Percentiles rank a stretch among this genome's conserved stretches.
Conservation (phyloP, 768 basidiomycete genomes). For the Pisolithus orientalis region DNA sequence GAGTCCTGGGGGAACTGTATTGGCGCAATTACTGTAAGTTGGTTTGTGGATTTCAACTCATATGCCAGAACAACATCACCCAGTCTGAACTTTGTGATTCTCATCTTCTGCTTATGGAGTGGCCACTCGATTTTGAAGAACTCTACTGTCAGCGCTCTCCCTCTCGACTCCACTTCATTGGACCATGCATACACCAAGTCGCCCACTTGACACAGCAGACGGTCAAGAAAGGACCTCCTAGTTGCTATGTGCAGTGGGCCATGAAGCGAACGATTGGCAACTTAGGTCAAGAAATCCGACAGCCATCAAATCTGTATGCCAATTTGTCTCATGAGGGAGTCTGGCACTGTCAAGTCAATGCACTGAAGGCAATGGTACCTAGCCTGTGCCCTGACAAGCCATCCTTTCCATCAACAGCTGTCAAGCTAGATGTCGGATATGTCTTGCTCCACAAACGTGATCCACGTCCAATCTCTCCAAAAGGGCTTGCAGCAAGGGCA, state of each 20-base stretch:
- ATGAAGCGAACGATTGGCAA: too few relatives aligned
- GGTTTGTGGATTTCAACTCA: conserved; percentile 12
- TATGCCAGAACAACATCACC: conserved; percentile 13
- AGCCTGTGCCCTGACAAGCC: too few relatives aligned
- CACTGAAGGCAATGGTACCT: too few relatives aligned
- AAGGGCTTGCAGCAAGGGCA: neutral
- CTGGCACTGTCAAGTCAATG: too few relatives aligned
- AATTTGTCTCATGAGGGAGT: too few relatives aligned
- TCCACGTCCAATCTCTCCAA: too few relatives aligned
- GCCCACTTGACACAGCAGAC: conserved; percentile 20
- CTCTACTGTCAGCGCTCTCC: conserved; percentile 12
- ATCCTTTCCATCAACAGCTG: too few relatives aligned
- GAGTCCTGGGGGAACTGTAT: conserved; percentile 10
- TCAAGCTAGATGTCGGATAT: too few relatives aligned
- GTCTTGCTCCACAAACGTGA: too few relatives aligned
- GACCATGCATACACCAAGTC: conserved; percentile 21
- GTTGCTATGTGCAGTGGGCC: conserved; percentile 17
- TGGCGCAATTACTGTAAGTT: conserved; percentile 19
- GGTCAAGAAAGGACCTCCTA: conserved; percentile 15
- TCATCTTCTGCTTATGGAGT: conserved; percentile 11
- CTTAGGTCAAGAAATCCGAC: too few relatives aligned
- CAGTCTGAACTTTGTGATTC: conserved; percentile 10
- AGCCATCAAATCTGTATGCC: too few relatives aligned
- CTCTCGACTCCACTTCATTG: conserved; percentile 15
- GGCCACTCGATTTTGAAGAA: conserved; percentile 21